Base-by-base conservation (phyloP, 768 basidiomycete species). In the Suillus lakei region DNA sequence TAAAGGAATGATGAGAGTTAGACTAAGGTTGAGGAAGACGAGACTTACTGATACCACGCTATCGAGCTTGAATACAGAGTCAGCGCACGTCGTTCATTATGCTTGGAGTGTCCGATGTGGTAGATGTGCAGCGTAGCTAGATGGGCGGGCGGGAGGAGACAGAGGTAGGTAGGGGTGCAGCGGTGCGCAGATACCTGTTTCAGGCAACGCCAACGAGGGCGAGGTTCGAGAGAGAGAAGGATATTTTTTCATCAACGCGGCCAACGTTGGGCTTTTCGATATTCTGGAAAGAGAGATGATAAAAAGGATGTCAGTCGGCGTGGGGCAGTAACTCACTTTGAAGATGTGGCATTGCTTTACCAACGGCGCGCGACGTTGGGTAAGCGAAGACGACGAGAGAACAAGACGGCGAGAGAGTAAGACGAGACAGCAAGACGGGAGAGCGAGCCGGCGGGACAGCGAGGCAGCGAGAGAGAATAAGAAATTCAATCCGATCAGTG, bases 231-330 rank as follows among this genome's bases (percentile, higher is more conserved):
- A 32, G 21, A 54, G 18, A 7, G 2, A 32, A 21, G 16, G 16
- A 4, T 28, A 16, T 32, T 51, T 51, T 54, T 54, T 54, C 30
- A 54, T 54, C 53, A 54, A 21, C 30, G 53, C 30, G 53, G 53
- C 53, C 53, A 21, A 54, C 53, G 30, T 32, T 54, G 53, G 21
- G 30, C 53, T 54, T 54, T 54, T 54, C 21, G 30, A 54, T 54
- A 13, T 32, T 54, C 53, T 54, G 18, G 21, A 54, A 54, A 21
- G 30, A 32, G 9, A 32, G 10, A 12, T 30, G 3, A 21, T 18
- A 53, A 30, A 4, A 53, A 32, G 53, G 10, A 54, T 7, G 21
- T n/a, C 10, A n/a, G 10, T 21, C n/a, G 5, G 18, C 10, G 10
- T 53, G 32, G 53, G 30, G 53, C 1, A 18, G 53, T 32, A 6